These are phyloP conservation scores for Aspergillus pseudoglaucus DNA, from an alignment of 2,329 filamentous ascomycete species.

Conservation along the genomic window DNA sequence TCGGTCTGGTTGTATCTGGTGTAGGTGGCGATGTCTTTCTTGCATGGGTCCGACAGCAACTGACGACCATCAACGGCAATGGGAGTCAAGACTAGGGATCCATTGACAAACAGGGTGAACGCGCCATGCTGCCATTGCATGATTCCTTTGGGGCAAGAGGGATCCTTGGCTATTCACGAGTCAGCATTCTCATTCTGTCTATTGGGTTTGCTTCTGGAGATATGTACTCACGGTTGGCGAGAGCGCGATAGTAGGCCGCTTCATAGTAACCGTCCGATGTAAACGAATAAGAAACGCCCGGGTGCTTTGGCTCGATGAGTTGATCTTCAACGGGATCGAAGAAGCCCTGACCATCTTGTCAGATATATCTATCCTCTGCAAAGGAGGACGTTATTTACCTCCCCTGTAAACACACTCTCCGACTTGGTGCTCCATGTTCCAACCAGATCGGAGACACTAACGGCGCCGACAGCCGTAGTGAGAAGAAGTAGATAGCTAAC, in stretches of 20 bases:
- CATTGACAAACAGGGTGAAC: constrained; percentile 51
- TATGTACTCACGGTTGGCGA: constrained; percentile 58
- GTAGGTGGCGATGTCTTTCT: constrained; percentile 50
- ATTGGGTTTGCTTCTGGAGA: neutral
- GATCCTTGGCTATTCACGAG: constrained; percentile 45
- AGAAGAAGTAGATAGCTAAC: constrained; percentile 28
- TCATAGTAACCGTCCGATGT: constrained; percentile 62
- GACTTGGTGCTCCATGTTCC: constrained; percentile 70
- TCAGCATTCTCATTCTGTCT: constrained; percentile 5
- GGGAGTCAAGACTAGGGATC: constrained; percentile 54
- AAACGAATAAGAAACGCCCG: constrained; percentile 70
- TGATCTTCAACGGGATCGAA: constrained; percentile 61
- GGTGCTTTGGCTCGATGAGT: constrained; percentile 59
- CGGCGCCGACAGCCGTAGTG: constrained; percentile 32
- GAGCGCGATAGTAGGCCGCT: constrained; percentile 62
- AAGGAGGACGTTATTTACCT: constrained; percentile 41
- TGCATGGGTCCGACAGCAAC: constrained; percentile 59
- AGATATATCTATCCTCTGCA: neutral
- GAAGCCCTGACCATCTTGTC: constrained; percentile 49
- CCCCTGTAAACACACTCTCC: constrained; percentile 61
- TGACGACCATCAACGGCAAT: constrained; percentile 63
- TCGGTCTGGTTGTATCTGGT: constrained; percentile 63
- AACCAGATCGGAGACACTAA: constrained; percentile 47
- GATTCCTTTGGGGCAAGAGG: constrained; percentile 57
- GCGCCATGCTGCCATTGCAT: constrained; percentile 70